Evolutionary conservation across 768 basidiomycete genomes (phyloP), one percentile per base, ranked within the genome.

Genomic region (Baorangia bicolor): DNA sequence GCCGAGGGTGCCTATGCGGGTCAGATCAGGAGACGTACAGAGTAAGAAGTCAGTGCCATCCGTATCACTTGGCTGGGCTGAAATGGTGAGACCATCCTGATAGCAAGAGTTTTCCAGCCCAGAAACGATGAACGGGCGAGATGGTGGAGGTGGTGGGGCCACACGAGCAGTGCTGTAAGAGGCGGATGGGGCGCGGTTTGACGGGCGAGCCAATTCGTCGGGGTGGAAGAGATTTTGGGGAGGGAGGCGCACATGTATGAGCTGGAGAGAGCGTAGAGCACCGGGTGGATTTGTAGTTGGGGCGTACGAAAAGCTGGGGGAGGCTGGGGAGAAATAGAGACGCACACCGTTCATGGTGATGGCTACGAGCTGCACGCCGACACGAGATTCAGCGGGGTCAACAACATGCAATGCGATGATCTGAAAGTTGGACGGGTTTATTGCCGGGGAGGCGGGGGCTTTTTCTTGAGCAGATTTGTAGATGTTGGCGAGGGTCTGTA

Each of bases 281-380:
- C 66, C 67, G 4, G 64, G 33, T 33, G 61, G 39, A 40, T 47
- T 66, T 18, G 73, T 69, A 20, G 64, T 66, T 12, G 75, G 67
- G 27, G 75, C 73, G 57, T 80, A 82, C 41, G 79, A 74, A 68
- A 84, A 86, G 23, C 75, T 74, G 48, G 74, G 72, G 0, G 74
- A 64, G 4, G 80, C 74, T 4, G 87, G 80, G 2, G 81, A 81
- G 67, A 97, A 93, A 76, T 92, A 98, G 1, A 96, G 77, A 47
- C 95, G 85, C 4, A 89, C 83, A 13, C 92, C 94, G 49, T 87
- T 94, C 28, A 80, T 76, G 23, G 94, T 93, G 44, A 95, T 73
- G 2, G 88, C 93, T 46, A 97, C 77, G 11, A 98, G 79, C 54
- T 92, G 90, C 13, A 90, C 74, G 14, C 83, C 83, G 25, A 81